Percentiles rank a stretch among this genome's conserved stretches.
These are phyloP conservation scores for Helminthosporium solani DNA, from an alignment of 2,329 filamentous ascomycete species.

Conservation along the genomic window DNA sequence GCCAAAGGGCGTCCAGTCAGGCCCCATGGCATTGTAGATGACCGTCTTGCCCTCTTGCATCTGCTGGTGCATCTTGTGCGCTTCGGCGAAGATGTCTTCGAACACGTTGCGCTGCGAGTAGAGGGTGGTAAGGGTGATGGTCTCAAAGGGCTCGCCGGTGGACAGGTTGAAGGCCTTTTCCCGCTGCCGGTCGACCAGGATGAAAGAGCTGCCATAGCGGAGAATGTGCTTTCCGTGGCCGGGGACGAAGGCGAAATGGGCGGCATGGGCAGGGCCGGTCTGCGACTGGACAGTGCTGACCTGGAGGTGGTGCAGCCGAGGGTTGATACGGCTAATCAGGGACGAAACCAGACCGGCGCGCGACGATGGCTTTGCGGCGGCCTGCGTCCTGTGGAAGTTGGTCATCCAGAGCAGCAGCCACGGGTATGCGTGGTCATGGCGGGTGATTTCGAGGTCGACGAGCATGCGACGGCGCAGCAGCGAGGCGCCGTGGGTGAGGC, in stretches of 20 bases:
- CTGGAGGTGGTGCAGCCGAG: slow-evolving; percentile 63
- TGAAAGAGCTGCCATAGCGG: slow-evolving; percentile 82
- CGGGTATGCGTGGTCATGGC: slow-evolving; percentile 87
- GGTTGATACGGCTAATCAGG: slow-evolving; percentile 59
- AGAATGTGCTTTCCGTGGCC: slow-evolving; percentile 88
- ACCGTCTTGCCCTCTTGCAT: slow-evolving; percentile 89
- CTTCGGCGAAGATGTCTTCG: slow-evolving; percentile 84
- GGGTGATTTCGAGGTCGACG: slow-evolving; percentile 93
- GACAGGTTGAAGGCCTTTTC: slow-evolving; percentile 78
- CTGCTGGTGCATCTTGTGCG: slow-evolving; percentile 74
- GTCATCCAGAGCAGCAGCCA: slow-evolving; percentile 97
- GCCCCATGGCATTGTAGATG: slow-evolving; percentile 82
- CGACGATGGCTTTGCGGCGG: slow-evolving; percentile 46
- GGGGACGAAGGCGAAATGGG: slow-evolving; percentile 84
- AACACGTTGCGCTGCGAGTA: slow-evolving; percentile 89
- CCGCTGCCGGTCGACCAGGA: slow-evolving; percentile 82
- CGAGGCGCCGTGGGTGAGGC: slow-evolving; percentile 68
- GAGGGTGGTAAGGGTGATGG: slow-evolving; percentile 85
- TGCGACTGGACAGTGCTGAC: slow-evolving; percentile 65
- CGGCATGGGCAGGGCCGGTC: slow-evolving; percentile 68
- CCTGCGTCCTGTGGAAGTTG: slow-evolving; percentile 67
- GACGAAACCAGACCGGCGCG: slow-evolving; percentile 50
- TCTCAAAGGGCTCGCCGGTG: slow-evolving; percentile 90
- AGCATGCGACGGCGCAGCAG: slow-evolving; percentile 82
- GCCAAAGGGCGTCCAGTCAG: slow-evolving; percentile 83